Conservation (phyloP, 1,284 basidiomycete genomes). For the Irpex rosettiformis region DNA sequence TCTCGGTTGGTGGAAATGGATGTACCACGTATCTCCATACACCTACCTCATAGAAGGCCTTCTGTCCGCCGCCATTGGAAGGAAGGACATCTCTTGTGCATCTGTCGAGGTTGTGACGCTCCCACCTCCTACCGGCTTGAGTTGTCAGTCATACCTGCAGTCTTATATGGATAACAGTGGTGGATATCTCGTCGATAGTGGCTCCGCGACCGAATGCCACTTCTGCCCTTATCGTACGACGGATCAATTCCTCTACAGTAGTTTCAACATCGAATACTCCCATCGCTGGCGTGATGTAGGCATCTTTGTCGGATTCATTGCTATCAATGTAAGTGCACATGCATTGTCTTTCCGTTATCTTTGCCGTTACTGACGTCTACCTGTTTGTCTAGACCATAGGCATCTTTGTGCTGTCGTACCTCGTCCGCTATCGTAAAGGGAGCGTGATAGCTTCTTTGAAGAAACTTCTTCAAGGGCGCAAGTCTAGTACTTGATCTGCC, state of each 20-base stretch:
- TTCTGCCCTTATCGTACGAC: slow-evolving; percentile 54
- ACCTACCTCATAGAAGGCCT: slow-evolving; percentile 66
- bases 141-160: slow-evolving; percentile 56
- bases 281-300: slow-evolving; percentile 67
- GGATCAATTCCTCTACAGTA: slow-evolving; percentile 49
- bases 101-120: slow-evolving; percentile 41
- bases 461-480: background rate
- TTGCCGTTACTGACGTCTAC: background rate
- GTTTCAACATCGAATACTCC: slow-evolving; percentile 52
- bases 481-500: background rate
- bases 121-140: slow-evolving; percentile 57
- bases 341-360: background rate
- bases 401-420: slow-evolving; percentile 32
- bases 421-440: slow-evolving; percentile 27
- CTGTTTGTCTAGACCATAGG: slow-evolving; percentile 23
- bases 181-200: slow-evolving; percentile 66
- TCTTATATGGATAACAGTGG: slow-evolving; percentile 51
- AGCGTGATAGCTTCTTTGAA: background rate
- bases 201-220: slow-evolving; percentile 45
- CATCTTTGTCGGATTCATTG: slow-evolving; percentile 59
- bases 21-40: slow-evolving; percentile 78
- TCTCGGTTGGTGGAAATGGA: slow-evolving; percentile 83
- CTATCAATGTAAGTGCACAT: slow-evolving; percentile 49
- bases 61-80: slow-evolving; percentile 42
- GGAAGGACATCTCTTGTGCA: slow-evolving; percentile 42